Conservation (phyloP, 768 basidiomycete genomes). For the Suillus lakei region DNA sequence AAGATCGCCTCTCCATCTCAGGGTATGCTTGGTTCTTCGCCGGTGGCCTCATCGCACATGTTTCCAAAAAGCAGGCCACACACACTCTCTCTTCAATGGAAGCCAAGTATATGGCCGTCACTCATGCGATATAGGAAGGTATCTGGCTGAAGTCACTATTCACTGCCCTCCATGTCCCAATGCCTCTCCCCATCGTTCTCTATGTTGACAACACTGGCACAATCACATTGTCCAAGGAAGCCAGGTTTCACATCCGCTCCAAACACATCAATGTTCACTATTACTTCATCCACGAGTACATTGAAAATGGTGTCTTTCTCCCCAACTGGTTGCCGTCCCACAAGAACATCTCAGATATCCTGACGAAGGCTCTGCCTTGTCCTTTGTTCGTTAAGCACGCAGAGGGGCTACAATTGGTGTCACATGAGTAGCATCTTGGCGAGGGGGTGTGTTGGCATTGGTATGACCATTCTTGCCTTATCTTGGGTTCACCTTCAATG, state of each 20-base stretch:
- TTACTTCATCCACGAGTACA: background rate
- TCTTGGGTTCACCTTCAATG: too few relatives aligned
- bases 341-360: too few relatives aligned
- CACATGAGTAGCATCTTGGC: too few relatives aligned
- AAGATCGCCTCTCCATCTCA: too few relatives aligned
- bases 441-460: too few relatives aligned
- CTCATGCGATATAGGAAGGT: background rate
- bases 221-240: background rate
- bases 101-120: constrained; percentile 30
- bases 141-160: background rate
- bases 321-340: background rate
- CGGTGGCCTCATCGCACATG: background rate
- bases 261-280: background rate
- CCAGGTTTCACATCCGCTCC: background rate
- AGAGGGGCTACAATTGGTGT: too few relatives aligned
- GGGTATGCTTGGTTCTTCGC: too few relatives aligned
- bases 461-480: too few relatives aligned
- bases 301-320: background rate
- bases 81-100: constrained; percentile 26
- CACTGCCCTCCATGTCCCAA: background rate
- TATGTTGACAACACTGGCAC: background rate
- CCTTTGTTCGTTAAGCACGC: too few relatives aligned
- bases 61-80: constrained; percentile 19
- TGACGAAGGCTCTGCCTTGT: too few relatives aligned
- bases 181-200: background rate